Evolutionary conservation across 148 eudicot species (phyloP), one percentile per base, ranked within the genome.

Genomic region (Amaranthus hypochondriacus): DNA sequence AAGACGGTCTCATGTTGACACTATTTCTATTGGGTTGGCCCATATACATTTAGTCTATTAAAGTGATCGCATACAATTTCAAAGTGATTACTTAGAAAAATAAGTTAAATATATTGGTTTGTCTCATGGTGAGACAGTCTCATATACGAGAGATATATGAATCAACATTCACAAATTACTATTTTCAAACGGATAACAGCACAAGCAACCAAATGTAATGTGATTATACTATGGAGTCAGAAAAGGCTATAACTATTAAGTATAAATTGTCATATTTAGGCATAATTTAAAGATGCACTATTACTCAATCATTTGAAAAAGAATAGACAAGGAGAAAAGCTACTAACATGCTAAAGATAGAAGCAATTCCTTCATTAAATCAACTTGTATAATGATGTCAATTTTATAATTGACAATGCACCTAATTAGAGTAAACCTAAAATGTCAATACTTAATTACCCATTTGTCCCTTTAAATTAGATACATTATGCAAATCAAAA

Each of bases 281-380:
- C 71, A 66, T 56, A 46, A 66, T 28, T 10, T 21, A 21, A 47
- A 56, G 15, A 28, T 49, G 53, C 47, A 66, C 15, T 11, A 59
- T 55, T 15, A 55, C 75, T 5, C 5, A 53, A 70, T 64, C 61
- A 47, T 51, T 70, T 28, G 8, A 28, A 39, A 76, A 68, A 44
- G 4, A 46, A 70, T 48, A 10, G n/a, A 52, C 28, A 48, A 53
- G 47, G 56, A 76, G 39, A 21, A 58, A 60, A 42, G 28, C 48
- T 47, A 67, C 56, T 39, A 50, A 69, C 10, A 74, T 79, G n/a
- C 47, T 56, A 75, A 48, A 60, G 55, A 15, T 65, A 69, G 60
- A 68, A 69, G 68, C 47, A 69, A 58, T 50, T 70, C 28, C 75
- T 63, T 70, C 47, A 55, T 52, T 51, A 42, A 50, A 73, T 39